These are phyloP conservation scores for Torulaspora pretoriensis DNA, from an alignment of 1,139 yeast species.

Conservation along the genomic window DNA sequence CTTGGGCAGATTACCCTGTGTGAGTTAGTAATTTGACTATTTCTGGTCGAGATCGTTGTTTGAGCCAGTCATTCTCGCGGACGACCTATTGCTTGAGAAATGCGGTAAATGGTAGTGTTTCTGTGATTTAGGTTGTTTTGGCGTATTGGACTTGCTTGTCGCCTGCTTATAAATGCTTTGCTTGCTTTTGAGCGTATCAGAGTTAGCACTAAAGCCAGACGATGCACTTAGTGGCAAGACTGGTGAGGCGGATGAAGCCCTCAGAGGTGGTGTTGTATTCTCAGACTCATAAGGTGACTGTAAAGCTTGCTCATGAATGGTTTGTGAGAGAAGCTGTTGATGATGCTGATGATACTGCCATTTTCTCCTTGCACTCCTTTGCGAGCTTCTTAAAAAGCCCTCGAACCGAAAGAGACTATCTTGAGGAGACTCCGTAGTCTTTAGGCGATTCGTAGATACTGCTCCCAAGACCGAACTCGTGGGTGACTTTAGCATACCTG, in stretches of 20 bases:
- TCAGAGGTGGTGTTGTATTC: constrained; percentile 10
- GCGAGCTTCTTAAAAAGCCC: constrained; percentile 36
- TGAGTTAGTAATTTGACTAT: not conserved
- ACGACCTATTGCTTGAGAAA: constrained; percentile 16
- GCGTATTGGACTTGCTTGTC: constrained; percentile 6
- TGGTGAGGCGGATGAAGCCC: constrained; percentile 15
- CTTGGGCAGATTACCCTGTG: not conserved
- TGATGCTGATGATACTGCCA: constrained; percentile 24
- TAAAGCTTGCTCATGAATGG: constrained; percentile 18
- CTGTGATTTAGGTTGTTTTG: constrained; percentile 8
- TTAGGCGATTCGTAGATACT: constrained; percentile 13
- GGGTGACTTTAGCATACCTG: constrained; percentile 19
- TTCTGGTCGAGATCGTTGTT: constrained; percentile 4
- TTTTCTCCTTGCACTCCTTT: constrained; percentile 30
- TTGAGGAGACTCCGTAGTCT: constrained; percentile 25
- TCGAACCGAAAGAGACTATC: constrained; percentile 41
- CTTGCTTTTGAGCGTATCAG: constrained; percentile 9
- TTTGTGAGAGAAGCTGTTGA: constrained; percentile 22
- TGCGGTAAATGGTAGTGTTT: constrained; percentile 22
- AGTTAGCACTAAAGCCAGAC: constrained; percentile 3
- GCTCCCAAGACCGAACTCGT: constrained; percentile 17
- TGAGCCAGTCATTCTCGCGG: constrained; percentile 8
- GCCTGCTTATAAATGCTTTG: constrained; percentile 7
- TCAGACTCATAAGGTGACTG: constrained; percentile 14
- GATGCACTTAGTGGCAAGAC: constrained; percentile 8